Evolutionary conservation across 2,329 filamentous ascomycete species (phyloP), one percentile per base, ranked within the genome.

Genomic region (Pleurostoma richardsiae): DNA sequence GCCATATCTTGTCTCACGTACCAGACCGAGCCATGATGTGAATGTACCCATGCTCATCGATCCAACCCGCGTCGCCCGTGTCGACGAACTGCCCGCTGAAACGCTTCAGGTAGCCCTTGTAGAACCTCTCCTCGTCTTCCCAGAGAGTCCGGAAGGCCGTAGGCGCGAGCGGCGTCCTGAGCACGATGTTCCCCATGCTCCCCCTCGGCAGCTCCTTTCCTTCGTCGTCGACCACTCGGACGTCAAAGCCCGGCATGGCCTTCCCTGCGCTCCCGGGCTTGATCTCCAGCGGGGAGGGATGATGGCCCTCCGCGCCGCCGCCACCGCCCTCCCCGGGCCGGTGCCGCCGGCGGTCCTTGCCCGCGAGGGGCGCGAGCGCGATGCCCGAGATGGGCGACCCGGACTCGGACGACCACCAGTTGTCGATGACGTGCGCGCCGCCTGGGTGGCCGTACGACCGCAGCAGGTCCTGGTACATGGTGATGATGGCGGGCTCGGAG

Each of bases 251-350:
- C 0, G 90, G 91, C 84, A 95, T 90, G 0, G 90, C 80, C 62
- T 95, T 94, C 1, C 91, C 91, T 4, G 91, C 92, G 50, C 88
- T 92, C 1, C 92, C 92, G 1, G 90, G 88, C 56, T 86, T 90
- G 60, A 92, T 80, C 0, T 69, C 63, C 30, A 87, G 65, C 2
- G 85, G 78, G 38, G 66, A 65, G 19, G 19, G 19, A 19, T 19
- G 19, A 19, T 19, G 19, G 19, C 19, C 19, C 19, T 19, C 19
- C 19, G 19, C 19, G 19, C 19, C 19, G 19, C 19, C 19, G 19
- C 19, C 19, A 19, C 19, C 19, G 19, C 19, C 19, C 19, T 19
- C 19, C 19, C 19, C 19, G 4, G 61, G 59, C 40, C 68, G 61
- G 28, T 60, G 56, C 30, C 68, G 68, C 10, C 60, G 65, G 43